Evolutionary conservation across 2,329 filamentous ascomycete genomes (phyloP).

Genomic region (Colletotrichum euphorbiae): DNA sequence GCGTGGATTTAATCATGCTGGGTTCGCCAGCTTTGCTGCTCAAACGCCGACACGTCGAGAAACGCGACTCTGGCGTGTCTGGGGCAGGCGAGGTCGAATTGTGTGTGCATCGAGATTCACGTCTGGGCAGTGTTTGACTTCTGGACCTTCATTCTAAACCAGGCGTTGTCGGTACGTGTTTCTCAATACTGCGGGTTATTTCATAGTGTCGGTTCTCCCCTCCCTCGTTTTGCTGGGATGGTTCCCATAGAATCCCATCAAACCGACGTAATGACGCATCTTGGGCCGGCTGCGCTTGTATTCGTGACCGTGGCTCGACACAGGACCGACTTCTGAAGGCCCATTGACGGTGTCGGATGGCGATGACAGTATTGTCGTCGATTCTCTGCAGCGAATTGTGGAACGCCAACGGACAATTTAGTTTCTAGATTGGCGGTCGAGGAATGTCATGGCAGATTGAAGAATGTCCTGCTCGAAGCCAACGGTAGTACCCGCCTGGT

Average conservation of each 20-base stretch:
- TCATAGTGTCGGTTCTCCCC: background rate
- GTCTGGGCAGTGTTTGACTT: conserved; percentile 12
- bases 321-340: background rate
- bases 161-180: conserved; percentile 9
- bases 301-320: conserved; percentile 1
- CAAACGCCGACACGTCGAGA: conserved; percentile 34
- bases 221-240: background rate
- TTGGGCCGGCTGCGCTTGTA: conserved; percentile 2
- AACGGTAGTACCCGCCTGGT: conserved; percentile 11
- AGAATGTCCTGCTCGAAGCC: conserved; percentile 11
- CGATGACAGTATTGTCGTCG: background rate
- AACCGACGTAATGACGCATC: conserved; percentile 6
- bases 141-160: conserved; percentile 3
- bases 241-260: background rate
- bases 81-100: conserved; percentile 14
- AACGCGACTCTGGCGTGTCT: conserved; percentile 29
- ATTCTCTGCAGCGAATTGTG: conserved; percentile 8
- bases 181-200: conserved; percentile 11
- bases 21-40: conserved; percentile 7
- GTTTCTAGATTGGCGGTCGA: background rate
- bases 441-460: background rate
- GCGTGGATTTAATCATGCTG: conserved; percentile 29
- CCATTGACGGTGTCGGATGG: background rate
- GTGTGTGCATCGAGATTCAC: conserved; percentile 34
- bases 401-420: background rate